Evolutionary conservation across 2,329 filamentous ascomycete species (phyloP), one percentile per base, ranked within the genome.

Genomic region (Knoxdaviesia proteae): DNA sequence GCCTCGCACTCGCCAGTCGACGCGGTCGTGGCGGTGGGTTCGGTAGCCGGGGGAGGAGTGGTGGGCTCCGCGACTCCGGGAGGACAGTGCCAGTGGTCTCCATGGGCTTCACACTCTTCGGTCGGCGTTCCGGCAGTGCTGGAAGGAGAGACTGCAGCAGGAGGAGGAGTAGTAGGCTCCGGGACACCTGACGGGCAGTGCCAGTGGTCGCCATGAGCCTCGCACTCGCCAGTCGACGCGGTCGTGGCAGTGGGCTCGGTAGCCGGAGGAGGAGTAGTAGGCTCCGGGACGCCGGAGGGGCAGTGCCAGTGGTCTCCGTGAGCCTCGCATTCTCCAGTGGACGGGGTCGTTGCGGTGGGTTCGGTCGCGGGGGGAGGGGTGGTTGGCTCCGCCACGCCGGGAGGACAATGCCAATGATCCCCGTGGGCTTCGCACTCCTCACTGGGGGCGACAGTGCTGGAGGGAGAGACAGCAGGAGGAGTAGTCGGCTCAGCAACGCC

Each of bases 131-230:
- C 42, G 6, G 41, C n/a, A n/a, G 9, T 41, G 10, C 0, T 35
- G 10, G 20, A 36, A n/a, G 44, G 41, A 29, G 37, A 42, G n/a
- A 40, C 39, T 3, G 42, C 34, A 41, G 46, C 45, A 40, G 46
- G 43, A 6, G 46, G 46, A 40, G 46, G 43, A 6, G 36, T 42
- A 29, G 40, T 44, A 1, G 39, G 45, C 44, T 40, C 40, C 5
- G 45, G 34, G 4, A 49, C 45, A 11, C 49, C 50, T 5, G 47
- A 43, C 7, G 46, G 47, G 41, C 49, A 51, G 44, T 50, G 45
- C 43, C 43, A 47, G 45, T 47, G 45, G 36, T 47, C 46, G 10
- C 33, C 36, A 31, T 45, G 44, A 31, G 46, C 45, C 6, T 42
- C 42, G 34, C 49, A 49, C 39, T n/a, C n/a, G n/a, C n/a, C n/a